phyloP scores from a whole-genome alignment of 1,139 yeast species.

The Saccharomyces hybrid region DNA sequence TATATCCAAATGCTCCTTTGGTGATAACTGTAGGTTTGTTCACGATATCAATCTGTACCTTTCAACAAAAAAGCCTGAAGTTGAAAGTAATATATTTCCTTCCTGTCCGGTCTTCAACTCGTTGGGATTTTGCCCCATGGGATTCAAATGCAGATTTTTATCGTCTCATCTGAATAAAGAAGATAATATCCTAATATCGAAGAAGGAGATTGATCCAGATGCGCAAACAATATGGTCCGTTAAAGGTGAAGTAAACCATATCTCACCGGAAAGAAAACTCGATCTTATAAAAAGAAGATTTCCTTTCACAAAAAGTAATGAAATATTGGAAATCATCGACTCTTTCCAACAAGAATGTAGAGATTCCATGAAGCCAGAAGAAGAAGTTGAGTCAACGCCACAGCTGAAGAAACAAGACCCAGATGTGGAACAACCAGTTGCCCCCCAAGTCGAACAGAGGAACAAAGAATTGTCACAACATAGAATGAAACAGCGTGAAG shows the following conservation, averaged over 20 bases:
- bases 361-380: conserved; percentile 16
- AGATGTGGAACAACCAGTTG: conserved; percentile 7
- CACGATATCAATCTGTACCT: conserved; percentile 69
- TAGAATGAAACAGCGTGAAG: conserved; percentile 32
- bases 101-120: conserved; percentile 81
- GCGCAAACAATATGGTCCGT: conserved; percentile 26
- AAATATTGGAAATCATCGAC: conserved; percentile 50
- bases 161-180: conserved; percentile 57
- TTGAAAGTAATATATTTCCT: conserved; percentile 37
- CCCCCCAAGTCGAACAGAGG: conserved; percentile 26
- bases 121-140: conserved; percentile 86
- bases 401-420: conserved; percentile 21
- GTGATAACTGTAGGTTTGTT: conserved; percentile 66
- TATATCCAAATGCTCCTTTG: conserved; percentile 52
- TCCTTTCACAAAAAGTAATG: conserved; percentile 47
- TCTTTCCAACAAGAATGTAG: conserved; percentile 37
- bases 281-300: conserved; percentile 57
- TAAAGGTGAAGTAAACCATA: conserved; percentile 60
- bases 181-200: conserved; percentile 17
- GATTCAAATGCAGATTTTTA: conserved; percentile 88
- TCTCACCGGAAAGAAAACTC: conserved; percentile 45
- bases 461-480: conserved; percentile 22
- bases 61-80: conserved; percentile 57
- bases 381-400: conserved; percentile 16
- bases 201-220: background rate